Evolutionary conservation across 768 basidiomycete genomes (phyloP), one percentile per base, ranked within the genome.

Genomic region (Serpula lacrymans): DNA sequence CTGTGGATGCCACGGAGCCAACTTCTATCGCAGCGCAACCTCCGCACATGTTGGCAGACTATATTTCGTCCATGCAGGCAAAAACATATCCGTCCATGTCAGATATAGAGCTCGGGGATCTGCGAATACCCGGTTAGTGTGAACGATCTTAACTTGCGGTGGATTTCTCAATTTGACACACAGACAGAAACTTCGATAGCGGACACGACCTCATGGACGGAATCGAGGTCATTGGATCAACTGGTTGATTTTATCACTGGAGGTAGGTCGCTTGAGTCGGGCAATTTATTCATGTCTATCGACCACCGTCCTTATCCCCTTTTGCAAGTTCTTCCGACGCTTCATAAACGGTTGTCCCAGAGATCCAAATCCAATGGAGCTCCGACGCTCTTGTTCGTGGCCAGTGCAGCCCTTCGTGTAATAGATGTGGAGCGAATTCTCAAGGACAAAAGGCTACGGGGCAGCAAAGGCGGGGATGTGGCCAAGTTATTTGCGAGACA

Each of bases 401-500:
- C 90, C 12, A 80, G 83, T 20, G 89, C 93, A n/a, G 95, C 95
- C 4, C 71, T 97, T 25, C 78, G 95, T 37, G 93, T 92, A n/a
- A 84, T 82, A 37, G 91, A 97, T 61, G 77, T 92, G 14, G 85
- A 88, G 26, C 71, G 90, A 43, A 68, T 78, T 38, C 70, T 92
- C 40, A 83, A 76, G 59, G 75, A 82, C 62, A 80, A 75, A 62
- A 76, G 65, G 47, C 69, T 89, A 37, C 70, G 80, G 41, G 84
- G 86, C 25, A 83, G 88, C 17, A 93, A 90, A 57, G 83, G 88
- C 41, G 91, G 88, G 9, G 90, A 95, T 49, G 84, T 96, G 23
- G 93, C 88, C 16, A 97, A 97, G 62, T 77, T 99, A 20, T 98
- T 98, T 53, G 91, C 94, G 22, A 93, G 85, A 62, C 94, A 98